Percentiles rank a stretch among this genome's conserved stretches.
Evolutionary conservation across 1,139 yeast species (phyloP).

Genomic region (Yamadazyma atmosphaerica): DNA sequence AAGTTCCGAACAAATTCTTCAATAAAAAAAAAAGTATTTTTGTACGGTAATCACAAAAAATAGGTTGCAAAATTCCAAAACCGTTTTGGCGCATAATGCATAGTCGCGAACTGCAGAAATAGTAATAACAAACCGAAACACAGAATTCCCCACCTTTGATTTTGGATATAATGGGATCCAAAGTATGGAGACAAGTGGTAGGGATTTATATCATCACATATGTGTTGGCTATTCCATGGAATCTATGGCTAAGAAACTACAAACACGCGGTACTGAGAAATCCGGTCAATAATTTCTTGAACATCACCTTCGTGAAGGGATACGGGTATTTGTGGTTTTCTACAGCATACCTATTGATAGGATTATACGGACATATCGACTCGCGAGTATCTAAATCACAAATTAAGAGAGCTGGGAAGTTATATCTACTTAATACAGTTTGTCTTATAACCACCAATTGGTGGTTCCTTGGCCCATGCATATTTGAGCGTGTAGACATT

Average conservation of each 20-base stretch:
- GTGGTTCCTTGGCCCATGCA: constrained; percentile 51
- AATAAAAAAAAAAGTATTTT: too few species aligned
- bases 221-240: constrained; percentile 20
- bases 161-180: too few species aligned
- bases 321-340: constrained; percentile 34
- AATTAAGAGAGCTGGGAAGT: constrained; percentile 14
- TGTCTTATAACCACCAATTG: constrained; percentile 22
- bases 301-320: constrained; percentile 22
- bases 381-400: not conserved
- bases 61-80: not conserved
- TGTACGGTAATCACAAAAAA: too few species aligned
- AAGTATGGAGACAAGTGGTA: too few species aligned
- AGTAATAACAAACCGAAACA: too few species aligned
- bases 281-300: constrained; percentile 18
- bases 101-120: too few species aligned
- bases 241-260: constrained; percentile 14
- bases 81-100: too few species aligned
- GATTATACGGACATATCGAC: not conserved
- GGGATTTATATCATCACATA: constrained; percentile 19
- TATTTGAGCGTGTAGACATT: constrained; percentile 43
- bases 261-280: constrained; percentile 13
- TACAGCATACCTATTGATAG: constrained; percentile 10
- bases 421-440: constrained; percentile 18
- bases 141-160: too few species aligned
- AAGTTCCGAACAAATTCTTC: too few species aligned